Conservation (phyloP, 805 yeast genomes). For the Wickerhamomyces rabaulensis region DNA sequence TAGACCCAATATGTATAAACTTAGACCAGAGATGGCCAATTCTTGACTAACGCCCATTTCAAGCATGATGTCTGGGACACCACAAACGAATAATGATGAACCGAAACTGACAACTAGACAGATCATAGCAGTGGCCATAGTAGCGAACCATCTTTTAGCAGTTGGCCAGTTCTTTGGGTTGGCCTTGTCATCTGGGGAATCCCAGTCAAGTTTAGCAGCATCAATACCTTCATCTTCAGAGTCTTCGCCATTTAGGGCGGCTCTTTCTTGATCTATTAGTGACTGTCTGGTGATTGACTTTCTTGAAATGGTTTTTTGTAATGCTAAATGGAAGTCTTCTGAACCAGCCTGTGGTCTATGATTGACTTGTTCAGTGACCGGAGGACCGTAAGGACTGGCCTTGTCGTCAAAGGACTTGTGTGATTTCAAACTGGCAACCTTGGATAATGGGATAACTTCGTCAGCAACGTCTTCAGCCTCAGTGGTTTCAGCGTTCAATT, state of each 20-base stretch:
- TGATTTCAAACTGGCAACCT: constrained; percentile 9
- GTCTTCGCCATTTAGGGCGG: not conserved
- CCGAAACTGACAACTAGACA: constrained; percentile 74
- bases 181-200: constrained; percentile 52
- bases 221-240: constrained; percentile 26
- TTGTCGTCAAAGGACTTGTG: constrained; percentile 13
- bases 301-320: constrained; percentile 22
- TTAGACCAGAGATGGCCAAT: constrained; percentile 60
- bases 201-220: constrained; percentile 49
- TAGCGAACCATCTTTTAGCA: constrained; percentile 58
- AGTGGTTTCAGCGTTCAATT: not conserved
- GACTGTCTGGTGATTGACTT: constrained; percentile 13
- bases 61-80: constrained; percentile 48
- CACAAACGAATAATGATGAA: constrained; percentile 64
- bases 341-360: constrained; percentile 5
- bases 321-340: constrained; percentile 19
- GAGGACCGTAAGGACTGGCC: constrained; percentile 16
- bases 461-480: not conserved
- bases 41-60: constrained; percentile 53
- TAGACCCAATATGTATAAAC: constrained; percentile 66
- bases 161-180: constrained; percentile 68
- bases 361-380: constrained; percentile 6
- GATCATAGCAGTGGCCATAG: constrained; percentile 57
- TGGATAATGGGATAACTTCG: constrained; percentile 4
- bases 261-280: constrained; percentile 4